These are phyloP conservation scores for Solanum dulcamara DNA, from an alignment of 257 asterid species.

Conservation along the genomic window DNA sequence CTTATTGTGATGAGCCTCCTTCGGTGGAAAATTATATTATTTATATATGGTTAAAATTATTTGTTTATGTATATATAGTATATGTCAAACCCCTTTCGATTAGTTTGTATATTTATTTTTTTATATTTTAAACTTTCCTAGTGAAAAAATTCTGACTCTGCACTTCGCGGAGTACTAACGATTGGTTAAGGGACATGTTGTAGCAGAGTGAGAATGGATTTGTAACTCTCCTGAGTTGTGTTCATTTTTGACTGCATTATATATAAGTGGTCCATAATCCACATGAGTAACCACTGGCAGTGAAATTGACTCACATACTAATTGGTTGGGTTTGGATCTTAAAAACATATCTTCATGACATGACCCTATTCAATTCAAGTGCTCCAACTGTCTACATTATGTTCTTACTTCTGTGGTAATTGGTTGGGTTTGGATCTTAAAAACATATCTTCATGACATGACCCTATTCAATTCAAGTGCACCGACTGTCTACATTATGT, in stretches of 20 bases:
- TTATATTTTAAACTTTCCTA: no score
- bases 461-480: neutral
- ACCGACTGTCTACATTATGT: neutral
- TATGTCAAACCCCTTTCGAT: no score
- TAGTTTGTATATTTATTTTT: no score
- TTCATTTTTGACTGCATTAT: neutral
- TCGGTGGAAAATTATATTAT: no score
- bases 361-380: neutral
- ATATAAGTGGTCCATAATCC: neutral
- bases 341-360: neutral
- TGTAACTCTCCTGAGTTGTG: neutral
- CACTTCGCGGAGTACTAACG: neutral
- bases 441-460: neutral
- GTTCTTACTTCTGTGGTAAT: neutral
- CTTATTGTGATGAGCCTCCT: no score
- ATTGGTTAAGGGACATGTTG: neutral
- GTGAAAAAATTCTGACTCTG: no score
- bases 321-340: neutral
- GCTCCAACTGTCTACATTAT: neutral
- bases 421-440: neutral
- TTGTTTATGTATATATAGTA: no score
- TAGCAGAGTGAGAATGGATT: neutral
- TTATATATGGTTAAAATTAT: no score
- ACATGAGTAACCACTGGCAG: neutral
- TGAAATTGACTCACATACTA: neutral